Evolutionary conservation across 257 asterid genomes (phyloP).

Genomic region (Solanum infundibuliforme): DNA sequence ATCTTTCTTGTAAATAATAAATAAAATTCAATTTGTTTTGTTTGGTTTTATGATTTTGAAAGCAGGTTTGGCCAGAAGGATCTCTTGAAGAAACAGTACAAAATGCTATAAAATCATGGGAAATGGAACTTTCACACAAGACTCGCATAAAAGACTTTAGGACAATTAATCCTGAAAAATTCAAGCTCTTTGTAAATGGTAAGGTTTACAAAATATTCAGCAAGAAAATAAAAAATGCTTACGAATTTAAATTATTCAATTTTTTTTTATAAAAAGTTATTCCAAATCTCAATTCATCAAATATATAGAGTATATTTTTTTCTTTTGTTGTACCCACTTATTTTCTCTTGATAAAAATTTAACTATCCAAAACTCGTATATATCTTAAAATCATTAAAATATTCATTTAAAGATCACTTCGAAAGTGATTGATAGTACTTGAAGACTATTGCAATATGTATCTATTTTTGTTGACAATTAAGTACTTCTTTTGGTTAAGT

Average conservation of each 20-base stretch:
- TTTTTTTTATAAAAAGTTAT: too few relatives aligned
- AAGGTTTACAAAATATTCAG: neutral
- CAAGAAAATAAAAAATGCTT: too few relatives aligned
- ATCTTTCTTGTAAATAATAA: neutral
- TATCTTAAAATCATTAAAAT: neutral
- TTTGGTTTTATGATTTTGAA: slow-evolving; percentile 5
- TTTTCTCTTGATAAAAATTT: neutral
- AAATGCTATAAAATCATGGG: slow-evolving; percentile 89
- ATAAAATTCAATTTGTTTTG: neutral
- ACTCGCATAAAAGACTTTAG: slow-evolving; percentile 56
- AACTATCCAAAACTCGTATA: neutral
- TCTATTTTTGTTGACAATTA: neutral
- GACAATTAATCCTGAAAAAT: slow-evolving; percentile 62
- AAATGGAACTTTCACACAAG: slow-evolving; percentile 93
- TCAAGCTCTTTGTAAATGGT: slow-evolving; percentile 85
- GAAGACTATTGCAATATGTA: neutral
- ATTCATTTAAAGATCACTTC: neutral
- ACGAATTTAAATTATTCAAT: too few relatives aligned
- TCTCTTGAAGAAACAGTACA: slow-evolving; percentile 81
- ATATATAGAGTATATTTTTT: neutral
- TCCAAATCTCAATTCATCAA: too few relatives aligned
- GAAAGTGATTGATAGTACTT: neutral
- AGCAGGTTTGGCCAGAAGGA: slow-evolving; percentile 65
- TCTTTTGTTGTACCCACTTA: neutral
- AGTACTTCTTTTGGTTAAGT: neutral